Evolutionary conservation across 148 eudicot species (phyloP).

Genomic region (Suaeda aralocaspica): DNA sequence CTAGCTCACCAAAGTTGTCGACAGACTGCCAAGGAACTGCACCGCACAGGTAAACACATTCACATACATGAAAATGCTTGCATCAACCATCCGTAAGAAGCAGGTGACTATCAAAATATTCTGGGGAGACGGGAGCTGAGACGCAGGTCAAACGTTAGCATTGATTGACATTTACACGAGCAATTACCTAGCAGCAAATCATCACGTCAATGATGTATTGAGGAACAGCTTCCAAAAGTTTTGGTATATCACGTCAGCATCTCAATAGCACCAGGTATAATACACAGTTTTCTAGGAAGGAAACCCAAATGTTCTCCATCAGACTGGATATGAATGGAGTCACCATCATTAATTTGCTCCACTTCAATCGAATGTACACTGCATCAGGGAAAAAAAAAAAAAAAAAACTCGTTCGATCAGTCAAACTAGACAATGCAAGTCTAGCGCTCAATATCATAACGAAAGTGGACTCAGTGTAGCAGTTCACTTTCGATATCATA

Average conservation of each 20-base stretch:
- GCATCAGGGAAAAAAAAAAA: constrained; percentile 11
- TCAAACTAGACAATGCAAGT: constrained; percentile 1
- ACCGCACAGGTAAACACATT: not conserved
- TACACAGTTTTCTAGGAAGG: constrained; percentile 68
- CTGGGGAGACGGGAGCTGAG: not conserved
- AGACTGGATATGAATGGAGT: constrained; percentile 63
- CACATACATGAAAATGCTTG: not conserved
- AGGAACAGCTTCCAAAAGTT: not conserved
- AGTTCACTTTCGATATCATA: no score
- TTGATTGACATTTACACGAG: not conserved
- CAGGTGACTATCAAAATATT: not conserved
- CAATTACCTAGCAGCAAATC: not conserved
- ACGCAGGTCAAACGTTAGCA: not conserved
- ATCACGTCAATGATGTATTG: not conserved
- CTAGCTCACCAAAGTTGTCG: not conserved
- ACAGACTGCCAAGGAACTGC: not conserved
- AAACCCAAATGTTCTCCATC: constrained; percentile 93
- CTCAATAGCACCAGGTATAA: constrained; percentile 72
- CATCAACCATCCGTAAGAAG: not conserved
- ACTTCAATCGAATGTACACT: constrained; percentile 73
- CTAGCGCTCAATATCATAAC: not conserved
- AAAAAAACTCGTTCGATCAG: not conserved
- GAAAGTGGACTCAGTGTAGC: no score
- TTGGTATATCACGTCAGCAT: constrained; percentile 41
- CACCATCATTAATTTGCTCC: constrained; percentile 47